Conservation (phyloP, 768 basidiomycete genomes). For the Rhodotorula paludigena region DNA sequence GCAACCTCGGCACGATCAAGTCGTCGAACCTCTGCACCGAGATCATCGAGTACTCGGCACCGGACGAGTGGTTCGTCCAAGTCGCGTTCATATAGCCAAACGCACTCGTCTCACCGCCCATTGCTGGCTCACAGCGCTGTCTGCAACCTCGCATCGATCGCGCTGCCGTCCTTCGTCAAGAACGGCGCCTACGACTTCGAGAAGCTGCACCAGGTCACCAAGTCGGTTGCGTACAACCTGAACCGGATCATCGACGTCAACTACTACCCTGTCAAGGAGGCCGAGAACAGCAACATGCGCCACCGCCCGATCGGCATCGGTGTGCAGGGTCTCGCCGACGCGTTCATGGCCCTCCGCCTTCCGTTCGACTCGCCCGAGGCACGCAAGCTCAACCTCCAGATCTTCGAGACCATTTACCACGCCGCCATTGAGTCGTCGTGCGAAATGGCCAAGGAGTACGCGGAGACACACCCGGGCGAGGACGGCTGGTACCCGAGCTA, state of each 20-base stretch:
- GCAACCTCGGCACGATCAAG: conserved; percentile 98
- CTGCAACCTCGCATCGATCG: conserved; percentile 95
- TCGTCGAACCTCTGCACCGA: conserved; percentile 98
- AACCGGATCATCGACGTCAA: conserved; percentile 92
- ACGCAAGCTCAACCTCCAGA: conserved; percentile 81
- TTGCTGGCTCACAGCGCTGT: conserved; percentile 56
- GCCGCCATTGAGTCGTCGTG: conserved; percentile 83
- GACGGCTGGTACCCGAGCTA: conserved; percentile 55
- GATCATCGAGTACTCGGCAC: conserved; percentile 95
- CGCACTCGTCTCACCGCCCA: not conserved
- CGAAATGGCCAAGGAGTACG: conserved; percentile 58
- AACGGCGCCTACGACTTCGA: conserved; percentile 74
- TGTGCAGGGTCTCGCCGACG: conserved; percentile 94
- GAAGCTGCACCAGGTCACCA: conserved; percentile 86
- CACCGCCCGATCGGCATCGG: conserved; percentile 96
- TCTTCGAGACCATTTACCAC: conserved; percentile 99
- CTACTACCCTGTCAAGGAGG: conserved; percentile 90
- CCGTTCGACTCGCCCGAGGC: conserved; percentile 89
- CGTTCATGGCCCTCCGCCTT: conserved; percentile 95
- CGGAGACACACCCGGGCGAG: conserved; percentile 49
- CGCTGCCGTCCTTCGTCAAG: conserved; percentile 80
- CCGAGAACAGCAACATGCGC: conserved; percentile 87
- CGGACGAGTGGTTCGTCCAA: conserved; percentile 57
- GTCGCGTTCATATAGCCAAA: too few species aligned
- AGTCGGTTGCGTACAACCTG: conserved; percentile 86